A percentile compares a stretch with the other conserved stretches of the same genome.
Conservation (phyloP, 108 stramenopile genomes). For the Mediolabrus comicus region DNA sequence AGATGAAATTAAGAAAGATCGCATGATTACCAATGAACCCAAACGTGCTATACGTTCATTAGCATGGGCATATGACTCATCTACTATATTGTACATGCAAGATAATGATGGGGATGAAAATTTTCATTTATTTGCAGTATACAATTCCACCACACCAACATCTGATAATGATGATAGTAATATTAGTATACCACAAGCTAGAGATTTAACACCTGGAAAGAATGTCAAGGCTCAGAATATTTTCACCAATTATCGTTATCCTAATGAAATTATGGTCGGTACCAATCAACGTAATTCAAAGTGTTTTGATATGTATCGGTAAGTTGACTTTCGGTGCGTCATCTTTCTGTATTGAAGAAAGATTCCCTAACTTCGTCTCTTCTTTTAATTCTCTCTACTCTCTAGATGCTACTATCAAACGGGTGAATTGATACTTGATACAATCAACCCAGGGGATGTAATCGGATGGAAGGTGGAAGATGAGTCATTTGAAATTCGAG, state of each 20-base stretch:
- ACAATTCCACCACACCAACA: conserved; percentile 5
- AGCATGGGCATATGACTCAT: conserved; percentile 54
- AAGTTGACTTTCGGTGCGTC: no score
- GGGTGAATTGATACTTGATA: conserved; percentile 55
- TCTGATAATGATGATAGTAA: background rate
- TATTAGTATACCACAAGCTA: conserved; percentile 9
- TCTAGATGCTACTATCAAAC: conserved; percentile 48
- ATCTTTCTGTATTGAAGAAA: background rate
- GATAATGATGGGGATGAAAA: conserved; percentile 61
- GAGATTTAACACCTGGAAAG: conserved; percentile 62
- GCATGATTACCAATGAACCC: conserved; percentile 54
- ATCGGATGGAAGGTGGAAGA: conserved; percentile 59
- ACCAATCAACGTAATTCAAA: conserved; percentile 60
- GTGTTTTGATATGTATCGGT: conserved; percentile 37
- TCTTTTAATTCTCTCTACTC: conserved; percentile 23
- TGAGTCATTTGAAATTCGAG: conserved; percentile 47
- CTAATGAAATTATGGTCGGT: conserved; percentile 54
- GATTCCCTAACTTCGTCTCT: no score
- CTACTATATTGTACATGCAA: conserved; percentile 59
- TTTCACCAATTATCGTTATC: conserved; percentile 51
- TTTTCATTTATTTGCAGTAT: conserved; percentile 62
- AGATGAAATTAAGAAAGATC: conserved; percentile 5
- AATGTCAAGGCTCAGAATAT: conserved; percentile 61
- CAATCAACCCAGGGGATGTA: conserved; percentile 61
- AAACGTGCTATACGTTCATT: conserved; percentile 56